Base-by-base conservation (phyloP, 441 rosid genomes). In the Aquilaria agallochum region DNA sequence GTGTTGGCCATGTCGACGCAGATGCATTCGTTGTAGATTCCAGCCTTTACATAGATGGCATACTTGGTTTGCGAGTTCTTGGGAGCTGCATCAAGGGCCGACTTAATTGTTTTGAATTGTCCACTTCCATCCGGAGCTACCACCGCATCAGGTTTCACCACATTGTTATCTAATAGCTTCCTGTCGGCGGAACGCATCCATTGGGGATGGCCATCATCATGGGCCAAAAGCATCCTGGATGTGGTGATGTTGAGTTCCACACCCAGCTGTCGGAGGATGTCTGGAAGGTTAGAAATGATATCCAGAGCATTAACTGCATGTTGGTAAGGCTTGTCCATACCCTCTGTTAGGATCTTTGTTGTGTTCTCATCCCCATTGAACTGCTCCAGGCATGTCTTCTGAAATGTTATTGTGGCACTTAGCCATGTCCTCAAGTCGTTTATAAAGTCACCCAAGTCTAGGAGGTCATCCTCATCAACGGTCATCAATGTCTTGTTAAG, bases 241-340 rank as follows among this genome's bases (percentile, higher is more conserved):
- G 42, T 36, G 42, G 42, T 36, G 42, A 4, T 36, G 42, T 8
- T 36, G 42, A 36, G 6, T 36, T 3, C 42, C 5, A 36, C 5
- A 36, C 42, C 42, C 42, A 36, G 5, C 42, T 36, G 42, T 36
- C 2, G 8, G 14, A 34, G 33, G 5, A 64, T 50, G 4, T 62
- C 59, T 5, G 81, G 60, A 55, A 81, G 66, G 56, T 63, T 52
- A 9, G 81, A 74, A 59, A 76, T 68, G 11, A 78, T 74, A 40
- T 79, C 81, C n/a, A 78, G 47, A n/a, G 78, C 81, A 55, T 78
- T 81, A 78, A 62, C 56, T 81, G 66, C 5, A 81, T 74, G 32
- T 36, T 36, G 42, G 1, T 36, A 36, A 4, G 42, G 42, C 42
- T 5, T 36, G 6, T 36, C 42, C 42, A 36, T 36, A 3, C 42